phyloP scores from a whole-genome alignment of 768 basidiomycete species.

The Termitomyces sp. region DNA sequence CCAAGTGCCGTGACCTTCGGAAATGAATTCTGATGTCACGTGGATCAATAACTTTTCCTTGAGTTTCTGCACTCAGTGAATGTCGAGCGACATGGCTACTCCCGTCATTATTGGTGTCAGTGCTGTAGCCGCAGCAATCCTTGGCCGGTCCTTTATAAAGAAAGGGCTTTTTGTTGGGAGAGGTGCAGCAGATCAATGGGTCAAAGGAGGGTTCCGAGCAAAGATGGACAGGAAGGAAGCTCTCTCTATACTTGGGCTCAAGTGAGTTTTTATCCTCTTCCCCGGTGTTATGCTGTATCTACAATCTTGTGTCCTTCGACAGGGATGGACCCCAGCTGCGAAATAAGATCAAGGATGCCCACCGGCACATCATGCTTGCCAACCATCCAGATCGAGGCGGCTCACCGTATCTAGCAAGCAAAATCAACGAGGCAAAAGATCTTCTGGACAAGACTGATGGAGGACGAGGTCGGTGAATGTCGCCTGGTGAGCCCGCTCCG shows the following conservation, averaged over 20 bases:
- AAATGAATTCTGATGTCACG: conserved; percentile 2
- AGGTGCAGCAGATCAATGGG: conserved; percentile 76
- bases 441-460: conserved; percentile 77
- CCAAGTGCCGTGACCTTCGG: no score
- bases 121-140: conserved; percentile 70
- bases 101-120: conserved; percentile 72
- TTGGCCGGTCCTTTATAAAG: conserved; percentile 66
- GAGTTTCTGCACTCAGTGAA: background rate
- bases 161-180: conserved; percentile 54
- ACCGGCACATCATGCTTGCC: conserved; percentile 94
- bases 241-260: conserved; percentile 84
- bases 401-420: conserved; percentile 96
- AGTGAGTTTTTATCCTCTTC: conserved; percentile 47
- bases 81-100: conserved; percentile 57
- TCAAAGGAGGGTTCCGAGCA: conserved; percentile 87
- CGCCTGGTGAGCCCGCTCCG: conserved; percentile 1
- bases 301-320: conserved; percentile 2
- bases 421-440: conserved; percentile 99
- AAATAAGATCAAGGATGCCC: conserved; percentile 87
- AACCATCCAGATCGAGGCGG: conserved; percentile 99
- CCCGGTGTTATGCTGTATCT: conserved; percentile 1
- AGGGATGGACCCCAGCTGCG: conserved; percentile 82
- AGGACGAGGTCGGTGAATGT: conserved; percentile 27
- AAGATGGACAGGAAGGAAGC: conserved; percentile 98
- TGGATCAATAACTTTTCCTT: conserved; percentile 5